Evolutionary conservation across 495 filamentous ascomycete species (phyloP).

Genomic region (Penicillium paradoxum): DNA sequence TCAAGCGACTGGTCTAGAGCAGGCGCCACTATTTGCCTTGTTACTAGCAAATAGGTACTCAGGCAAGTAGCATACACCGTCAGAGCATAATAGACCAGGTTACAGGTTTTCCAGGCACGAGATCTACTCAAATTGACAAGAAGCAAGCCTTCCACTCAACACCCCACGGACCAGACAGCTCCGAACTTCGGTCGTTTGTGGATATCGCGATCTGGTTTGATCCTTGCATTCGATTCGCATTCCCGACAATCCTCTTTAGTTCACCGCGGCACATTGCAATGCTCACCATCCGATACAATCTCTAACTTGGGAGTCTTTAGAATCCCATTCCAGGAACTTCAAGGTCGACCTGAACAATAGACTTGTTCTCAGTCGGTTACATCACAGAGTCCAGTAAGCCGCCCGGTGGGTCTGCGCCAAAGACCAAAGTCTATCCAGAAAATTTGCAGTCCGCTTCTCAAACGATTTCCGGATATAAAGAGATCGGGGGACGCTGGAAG

Average conservation of each 20-base stretch:
- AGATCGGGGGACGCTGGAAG: too few species aligned
- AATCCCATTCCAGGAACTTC: background rate
- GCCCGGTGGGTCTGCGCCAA: conserved; percentile 1
- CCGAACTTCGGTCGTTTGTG: background rate
- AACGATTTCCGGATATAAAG: conserved; percentile 2
- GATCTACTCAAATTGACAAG: too few species aligned
- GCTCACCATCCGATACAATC: too few species aligned
- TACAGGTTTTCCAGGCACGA: too few species aligned
- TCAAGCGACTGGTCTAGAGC: too few species aligned
- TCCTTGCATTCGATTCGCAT: background rate
- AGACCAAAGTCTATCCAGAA: conserved; percentile 7
- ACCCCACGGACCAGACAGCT: conserved; percentile 13
- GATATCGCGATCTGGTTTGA: background rate
- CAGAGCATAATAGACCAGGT: too few species aligned
- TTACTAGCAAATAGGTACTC: too few species aligned
- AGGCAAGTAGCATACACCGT: too few species aligned
- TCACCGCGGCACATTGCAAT: too few species aligned
- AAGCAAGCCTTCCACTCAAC: background rate
- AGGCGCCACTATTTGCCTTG: too few species aligned
- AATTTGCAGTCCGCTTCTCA: background rate
- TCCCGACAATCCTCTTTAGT: too few species aligned
- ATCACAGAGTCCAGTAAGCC: background rate
- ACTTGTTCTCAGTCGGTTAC: background rate
- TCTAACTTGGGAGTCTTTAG: too few species aligned
- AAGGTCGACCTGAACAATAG: background rate